Percentiles rank a stretch among this genome's conserved stretches.
phyloP scores from a whole-genome alignment of 2,329 filamentous ascomycete genomes.

The Clarireedia monteithiana region DNA sequence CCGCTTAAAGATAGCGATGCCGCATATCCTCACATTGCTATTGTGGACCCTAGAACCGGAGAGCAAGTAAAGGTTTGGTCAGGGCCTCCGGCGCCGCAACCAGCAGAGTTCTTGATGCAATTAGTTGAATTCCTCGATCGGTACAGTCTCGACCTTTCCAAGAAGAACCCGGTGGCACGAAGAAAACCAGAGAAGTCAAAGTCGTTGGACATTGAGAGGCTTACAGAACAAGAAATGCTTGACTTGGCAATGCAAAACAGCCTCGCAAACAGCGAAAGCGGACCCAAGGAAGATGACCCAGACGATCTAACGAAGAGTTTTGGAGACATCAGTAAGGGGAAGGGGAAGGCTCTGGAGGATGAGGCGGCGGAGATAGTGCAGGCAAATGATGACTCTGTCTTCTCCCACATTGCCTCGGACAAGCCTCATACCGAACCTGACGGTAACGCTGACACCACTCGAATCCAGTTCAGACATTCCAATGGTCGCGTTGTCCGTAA shows the following conservation, averaged over 20 bases:
- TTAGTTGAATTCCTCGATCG: conserved; percentile 94
- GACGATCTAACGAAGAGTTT: conserved; percentile 74
- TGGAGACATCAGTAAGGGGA: conserved; percentile 44
- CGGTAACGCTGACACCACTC: conserved; percentile 58
- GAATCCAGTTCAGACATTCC: conserved; percentile 87
- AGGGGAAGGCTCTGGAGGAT: conserved; percentile 38
- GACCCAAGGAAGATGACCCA: conserved; percentile 63
- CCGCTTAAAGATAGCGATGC: conserved; percentile 68
- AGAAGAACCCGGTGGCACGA: conserved; percentile 86
- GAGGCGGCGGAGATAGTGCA: conserved; percentile 19
- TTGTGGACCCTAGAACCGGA: conserved; percentile 89
- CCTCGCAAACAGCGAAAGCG: conserved; percentile 46
- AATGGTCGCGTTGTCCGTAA: conserved; percentile 77
- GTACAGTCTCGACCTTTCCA: conserved; percentile 80
- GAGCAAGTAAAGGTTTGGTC: conserved; percentile 98
- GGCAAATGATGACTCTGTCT: conserved; percentile 39
- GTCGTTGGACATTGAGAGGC: conserved; percentile 68
- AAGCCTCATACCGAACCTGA: conserved; percentile 73
- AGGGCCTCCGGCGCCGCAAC: conserved; percentile 67
- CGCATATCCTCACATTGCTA: conserved; percentile 91
- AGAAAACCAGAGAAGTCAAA: conserved; percentile 63
- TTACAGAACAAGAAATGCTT: conserved; percentile 97
- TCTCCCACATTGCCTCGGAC: conserved; percentile 63
- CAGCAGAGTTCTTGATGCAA: conserved; percentile 80
- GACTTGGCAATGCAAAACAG: conserved; percentile 91